Evolutionary conservation across 805 yeast genomes (phyloP), one percentile per base, ranked within the genome.

Genomic region (Ogataea pini): DNA sequence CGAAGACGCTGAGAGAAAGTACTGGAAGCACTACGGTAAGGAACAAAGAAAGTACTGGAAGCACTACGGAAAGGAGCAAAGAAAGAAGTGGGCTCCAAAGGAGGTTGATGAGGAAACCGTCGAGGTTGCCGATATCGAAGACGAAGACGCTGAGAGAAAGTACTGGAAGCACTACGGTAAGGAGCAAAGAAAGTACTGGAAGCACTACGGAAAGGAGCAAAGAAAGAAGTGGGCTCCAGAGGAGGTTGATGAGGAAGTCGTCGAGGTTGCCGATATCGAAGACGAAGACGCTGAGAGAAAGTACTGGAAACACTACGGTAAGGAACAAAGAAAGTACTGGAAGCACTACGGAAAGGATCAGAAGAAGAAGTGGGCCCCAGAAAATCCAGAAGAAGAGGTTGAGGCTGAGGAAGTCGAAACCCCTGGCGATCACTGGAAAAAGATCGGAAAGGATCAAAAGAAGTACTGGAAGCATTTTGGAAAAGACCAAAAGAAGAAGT

Each of bases 1-100:
- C 7, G 46, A 56, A 42, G 50, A 57, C 36, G 58, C 59, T 27
- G 55, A 56, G 44, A 57, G 49, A 48, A 58, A 56, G 45, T 48
- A 63, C 60, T 62, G 67, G 65, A 63, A 62, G 47, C 53, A 59
- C 32, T 48, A 37, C 42, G 65, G 65, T 16, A 61, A 61, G 53
- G 55, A 60, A 25, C 54, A 36, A 20, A 36, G 40, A 36, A 58
- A 56, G 47, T 48, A 62, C 59, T 62, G 66, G 65, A 63, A 62
- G 50, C 52, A 58, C 24, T 48, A 38, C 41, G 64, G 65, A 20
- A 61, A 61, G 54, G 55, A 60, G 24, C 54, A 56, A 49, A 62
- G 52, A 52, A 59, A 59, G 56, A 57, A 61, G 44, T 61, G 57
- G 59, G 34, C 59, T 41, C 59, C 59, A 46, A 43, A 53, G 43